Base-by-base conservation (phyloP, 768 basidiomycete species). In the Panus rudis region DNA sequence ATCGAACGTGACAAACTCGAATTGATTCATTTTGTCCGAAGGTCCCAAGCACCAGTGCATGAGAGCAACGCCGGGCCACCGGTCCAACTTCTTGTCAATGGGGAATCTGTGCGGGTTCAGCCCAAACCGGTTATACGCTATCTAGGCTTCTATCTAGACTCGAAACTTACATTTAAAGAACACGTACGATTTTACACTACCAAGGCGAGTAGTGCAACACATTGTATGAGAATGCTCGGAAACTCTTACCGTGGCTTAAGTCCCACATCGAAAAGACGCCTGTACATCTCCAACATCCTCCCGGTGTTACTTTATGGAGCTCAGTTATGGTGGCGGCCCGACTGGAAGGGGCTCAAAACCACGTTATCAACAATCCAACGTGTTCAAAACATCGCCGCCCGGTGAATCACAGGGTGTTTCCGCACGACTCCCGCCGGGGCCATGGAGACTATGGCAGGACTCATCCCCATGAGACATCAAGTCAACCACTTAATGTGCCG, bases 361-460 rank as follows among this genome's bases (percentile, higher is more conserved):
- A 32, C 32, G 12, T 4, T 38, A 4, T 22, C 33, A 1, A 39
- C 25, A 21, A 31, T 56, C 17, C 45, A 50, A 20, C 40, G 28
- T n/a, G 51, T 48, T 2, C 54, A 55, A 32, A 34, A 23, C 17
- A 25, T 41, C 4, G 53, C 51, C 1, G 42, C 45, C 10, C 26
- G 49, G 16, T 52, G 54, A 51, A 55, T 55, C 27, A 49, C 49
- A 1, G 49, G 54, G 7, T 42, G 39, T 3, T 55, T 55, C 26
- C 26, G 43, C 10, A 52, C 51, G 14, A 50, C 51, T 6, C 54
- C 54, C 6, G 33, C 46, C 4, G 43, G 48, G 0, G 51, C 48
- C 6, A 42, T 53, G 38, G 46, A 53, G 22, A 46, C 45, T 4
- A 28, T 50, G 11, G 54, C 52, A 3, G 54, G 49, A 3, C 24